Evolutionary conservation across 140 eudicot genomes (phyloP), one percentile per base, ranked within the genome.

Genomic region (Stevia rebaudiana): DNA sequence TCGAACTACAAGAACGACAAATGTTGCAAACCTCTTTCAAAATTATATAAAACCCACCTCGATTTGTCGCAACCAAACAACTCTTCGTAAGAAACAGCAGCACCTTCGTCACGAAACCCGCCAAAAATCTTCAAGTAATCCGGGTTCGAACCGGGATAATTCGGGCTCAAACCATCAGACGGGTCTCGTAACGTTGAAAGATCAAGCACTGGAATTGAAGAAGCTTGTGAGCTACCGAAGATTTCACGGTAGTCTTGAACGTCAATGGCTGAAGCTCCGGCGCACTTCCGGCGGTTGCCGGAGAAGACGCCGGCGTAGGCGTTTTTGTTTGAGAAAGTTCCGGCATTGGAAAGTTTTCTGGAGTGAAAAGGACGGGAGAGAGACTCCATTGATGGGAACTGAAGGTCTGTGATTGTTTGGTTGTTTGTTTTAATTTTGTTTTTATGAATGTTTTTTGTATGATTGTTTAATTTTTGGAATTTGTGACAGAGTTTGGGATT

Each of bases 141-240:
- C 43, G 86, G 78, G 39, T 72, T 65, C 15, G 75, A 78, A 73
- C 73, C 72, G 68, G 79, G 74, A 11, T 7, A 48, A 18, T 73
- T 76, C 11, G 6, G 25, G 41, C 61, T 65, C 23, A 63, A 80
- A 65, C 58, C 53, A 47, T 63, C 78, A 62, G 25, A 60, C 9
- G 61, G 37, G 12, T 36, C 75, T 28, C 65, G 70, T 7, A 74
- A 76, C 0, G 53, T 78, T n/a, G 95, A 74, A 69, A 86, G 76
- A 67, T 90, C 90, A 47, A 90, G 86, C 49, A 87, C 71, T 49
- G 97, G 97, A 73, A 90, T 83, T 35, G 95, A 79, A 40, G 87
- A 79, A 16, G 62, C 42, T n/a, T 76, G 74, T 7, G 82, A 69
- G 47, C 61, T 50, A 13, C 69, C 74, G 13, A 90, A 90, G 22